Evolutionary conservation across 441 rosid genomes (phyloP), one percentile per base, ranked within the genome.

Genomic region (Isatis lusitanica): DNA sequence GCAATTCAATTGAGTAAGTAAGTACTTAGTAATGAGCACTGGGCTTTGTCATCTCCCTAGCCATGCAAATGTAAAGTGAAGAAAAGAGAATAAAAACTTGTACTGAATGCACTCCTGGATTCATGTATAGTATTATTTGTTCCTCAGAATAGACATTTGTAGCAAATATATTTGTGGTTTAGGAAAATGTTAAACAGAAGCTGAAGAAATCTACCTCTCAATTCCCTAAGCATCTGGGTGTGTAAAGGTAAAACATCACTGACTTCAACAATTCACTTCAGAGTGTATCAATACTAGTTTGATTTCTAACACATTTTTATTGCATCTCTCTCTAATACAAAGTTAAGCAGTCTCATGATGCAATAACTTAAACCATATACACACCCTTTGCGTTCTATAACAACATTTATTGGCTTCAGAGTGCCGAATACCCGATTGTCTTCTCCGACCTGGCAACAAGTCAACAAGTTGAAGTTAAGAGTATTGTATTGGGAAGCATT

Each of bases 341-440:
- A 44, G 59, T 55, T 43, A 35, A 60, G 24, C 38, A 57, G 39
- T 59, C 62, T 38, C 24, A n/a, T 59, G 38, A 67, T 15, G 17
- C 64, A 64, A 3, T 15, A 47, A 47, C 11, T 15, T 24, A 36
- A 73, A 66, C 39, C 28, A 48, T n/a, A 26, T 57, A 13, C 7
- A 57, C 16, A 36, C 21, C 31, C 26, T 31, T 31, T 52, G 64
- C 33, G 42, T 46, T 31, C 15, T 50, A 18, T 31, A 31, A 68
- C 48, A 57, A 26, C 59, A 57, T 7, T 9, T 63, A 50, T 10
- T 63, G 38, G 69, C 38, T 71, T 72, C 69, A 77, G 46, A 77
- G 77, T 67, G 77, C 60, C 0, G 80, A 77, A 53, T 72, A 36
- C 31, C 77, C 60, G 11, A 71, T 44, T 28, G 64, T 60, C 65